phyloP scores from a whole-genome alignment of 2,329 filamentous ascomycete species.

The Hymenoscyphus occultus region DNA sequence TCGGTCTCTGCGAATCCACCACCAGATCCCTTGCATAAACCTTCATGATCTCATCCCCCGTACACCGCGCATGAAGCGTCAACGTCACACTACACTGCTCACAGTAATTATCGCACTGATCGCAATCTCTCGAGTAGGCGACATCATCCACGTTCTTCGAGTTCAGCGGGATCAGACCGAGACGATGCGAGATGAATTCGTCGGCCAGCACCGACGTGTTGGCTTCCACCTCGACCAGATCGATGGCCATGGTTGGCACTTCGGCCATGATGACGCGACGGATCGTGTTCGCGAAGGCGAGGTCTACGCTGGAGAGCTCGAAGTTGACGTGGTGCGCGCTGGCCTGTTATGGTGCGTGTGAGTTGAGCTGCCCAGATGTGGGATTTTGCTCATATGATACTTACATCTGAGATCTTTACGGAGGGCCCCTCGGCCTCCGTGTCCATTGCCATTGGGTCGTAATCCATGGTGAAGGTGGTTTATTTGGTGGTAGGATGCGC shows the following conservation, averaged over 20 bases:
- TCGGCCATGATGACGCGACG: constrained; percentile 90
- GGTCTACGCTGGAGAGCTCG: constrained; percentile 82
- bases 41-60: constrained; percentile 82
- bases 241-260: constrained; percentile 90
- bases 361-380: constrained; percentile 19
- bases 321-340: constrained; percentile 83
- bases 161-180: constrained; percentile 85
- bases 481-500: neutral
- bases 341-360: constrained; percentile 52
- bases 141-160: constrained; percentile 80
- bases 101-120: constrained; percentile 86
- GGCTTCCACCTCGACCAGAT: constrained; percentile 85
- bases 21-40: constrained; percentile 90
- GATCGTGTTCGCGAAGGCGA: constrained; percentile 88
- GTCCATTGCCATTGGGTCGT: constrained; percentile 44
- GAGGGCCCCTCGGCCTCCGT: constrained; percentile 44
- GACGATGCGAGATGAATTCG: constrained; percentile 89
- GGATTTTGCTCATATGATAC: neutral
- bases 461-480: constrained; percentile 43
- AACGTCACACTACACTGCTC: constrained; percentile 86
- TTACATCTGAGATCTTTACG: constrained; percentile 47
- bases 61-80: constrained; percentile 81
- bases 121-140: constrained; percentile 88
- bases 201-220: constrained; percentile 97
- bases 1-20: constrained; percentile 65